phyloP scores from a whole-genome alignment of 2,329 filamentous ascomycete species.

The Capronia coronata region DNA sequence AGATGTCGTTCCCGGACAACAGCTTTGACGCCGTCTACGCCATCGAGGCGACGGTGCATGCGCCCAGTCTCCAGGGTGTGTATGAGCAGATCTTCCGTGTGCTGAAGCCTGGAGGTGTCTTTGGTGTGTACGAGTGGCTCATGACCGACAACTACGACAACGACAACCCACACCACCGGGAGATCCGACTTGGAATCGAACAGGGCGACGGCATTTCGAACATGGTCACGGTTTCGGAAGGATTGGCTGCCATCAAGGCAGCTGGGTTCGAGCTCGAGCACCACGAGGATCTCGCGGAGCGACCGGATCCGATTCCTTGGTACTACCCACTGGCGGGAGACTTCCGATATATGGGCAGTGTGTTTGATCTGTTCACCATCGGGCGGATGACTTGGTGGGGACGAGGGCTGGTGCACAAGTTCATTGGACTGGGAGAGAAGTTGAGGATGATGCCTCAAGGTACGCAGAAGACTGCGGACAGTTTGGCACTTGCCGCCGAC shows the following conservation, averaged over 20 bases:
- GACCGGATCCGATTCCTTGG: slow-evolving; percentile 73
- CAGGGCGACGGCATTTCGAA: slow-evolving; percentile 94
- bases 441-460: slow-evolving; percentile 70
- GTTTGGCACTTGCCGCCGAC: slow-evolving; percentile 73
- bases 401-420: slow-evolving; percentile 65
- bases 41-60: slow-evolving; percentile 95
- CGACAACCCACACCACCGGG: slow-evolving; percentile 74
- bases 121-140: slow-evolving; percentile 98
- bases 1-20: slow-evolving; percentile 92
- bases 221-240: slow-evolving; percentile 85
- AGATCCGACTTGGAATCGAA: slow-evolving; percentile 91
- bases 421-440: slow-evolving; percentile 70
- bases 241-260: slow-evolving; percentile 71
- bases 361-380: slow-evolving; percentile 68
- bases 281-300: slow-evolving; percentile 78
- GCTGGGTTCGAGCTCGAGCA: slow-evolving; percentile 79
- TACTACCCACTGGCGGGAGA: slow-evolving; percentile 88
- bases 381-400: slow-evolving; percentile 83
- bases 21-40: slow-evolving; percentile 92
- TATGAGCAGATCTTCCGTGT: slow-evolving; percentile 94
- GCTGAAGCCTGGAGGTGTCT: slow-evolving; percentile 89
- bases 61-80: slow-evolving; percentile 80
- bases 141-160: slow-evolving; percentile 97
- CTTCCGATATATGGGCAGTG: slow-evolving; percentile 71
- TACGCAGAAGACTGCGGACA: slow-evolving; percentile 92